Conservation (phyloP, 768 basidiomycete genomes). For the Boletus coccyginus region DNA sequence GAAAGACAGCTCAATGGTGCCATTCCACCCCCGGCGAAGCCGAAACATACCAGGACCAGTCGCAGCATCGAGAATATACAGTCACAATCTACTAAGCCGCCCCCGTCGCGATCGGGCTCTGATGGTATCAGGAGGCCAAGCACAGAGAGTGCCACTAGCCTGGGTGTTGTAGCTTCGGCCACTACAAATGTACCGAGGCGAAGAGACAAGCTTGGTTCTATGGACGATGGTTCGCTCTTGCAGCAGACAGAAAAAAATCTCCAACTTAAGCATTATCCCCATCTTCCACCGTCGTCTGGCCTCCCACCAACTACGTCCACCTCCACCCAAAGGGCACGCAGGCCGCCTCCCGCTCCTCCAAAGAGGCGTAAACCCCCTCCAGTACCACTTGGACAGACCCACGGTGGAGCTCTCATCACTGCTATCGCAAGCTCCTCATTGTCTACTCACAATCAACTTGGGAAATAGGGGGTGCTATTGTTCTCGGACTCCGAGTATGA, state of each 20-base stretch:
- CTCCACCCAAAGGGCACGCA: conserved; percentile 32
- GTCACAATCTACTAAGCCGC: conserved; percentile 23
- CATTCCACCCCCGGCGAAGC: conserved; percentile 26
- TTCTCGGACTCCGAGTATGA: conserved; percentile 3
- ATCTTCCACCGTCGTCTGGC: conserved; percentile 17
- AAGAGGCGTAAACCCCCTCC: conserved; percentile 73
- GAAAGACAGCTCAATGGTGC: conserved; percentile 21
- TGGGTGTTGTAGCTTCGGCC: conserved; percentile 30
- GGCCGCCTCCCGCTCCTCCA: conserved; percentile 66
- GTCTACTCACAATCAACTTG: conserved; percentile 17
- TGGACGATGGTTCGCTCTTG: conserved; percentile 25
- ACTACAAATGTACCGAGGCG: conserved; percentile 14
- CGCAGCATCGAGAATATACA: conserved; percentile 65
- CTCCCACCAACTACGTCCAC: conserved; percentile 14
- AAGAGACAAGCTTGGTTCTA: conserved; percentile 26
- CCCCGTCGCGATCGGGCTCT: conserved; percentile 32
- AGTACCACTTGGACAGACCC: conserved; percentile 50
- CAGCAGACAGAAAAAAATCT: conserved; percentile 16
- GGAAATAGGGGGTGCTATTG: conserved; percentile 11
- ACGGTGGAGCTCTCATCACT: conserved; percentile 56
- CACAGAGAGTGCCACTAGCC: conserved; percentile 33
- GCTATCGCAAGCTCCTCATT: conserved; percentile 47
- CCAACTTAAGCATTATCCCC: conserved; percentile 18
- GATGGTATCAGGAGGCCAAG: conserved; percentile 42
- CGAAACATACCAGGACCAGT: conserved; percentile 54